Evolutionary conservation across 1,284 basidiomycete genomes (phyloP).

Genomic region (Mycocalia duriaeana): DNA sequence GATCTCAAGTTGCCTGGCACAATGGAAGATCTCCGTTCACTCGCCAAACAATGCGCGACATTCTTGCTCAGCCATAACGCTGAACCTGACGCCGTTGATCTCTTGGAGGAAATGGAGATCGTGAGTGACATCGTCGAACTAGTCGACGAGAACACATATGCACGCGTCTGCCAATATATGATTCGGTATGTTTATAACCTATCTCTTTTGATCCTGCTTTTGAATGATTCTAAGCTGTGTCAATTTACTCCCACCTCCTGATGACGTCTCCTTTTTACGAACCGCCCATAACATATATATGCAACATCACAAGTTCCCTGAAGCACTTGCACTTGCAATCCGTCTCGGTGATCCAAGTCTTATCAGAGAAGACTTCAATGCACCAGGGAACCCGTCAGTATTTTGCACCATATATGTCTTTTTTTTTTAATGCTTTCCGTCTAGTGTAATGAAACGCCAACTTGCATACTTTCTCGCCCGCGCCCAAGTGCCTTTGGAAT

Average conservation of each 20-base stretch:
- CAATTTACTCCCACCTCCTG: constrained; percentile 87
- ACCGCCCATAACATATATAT: constrained; percentile 91
- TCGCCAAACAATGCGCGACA: constrained; percentile 84
- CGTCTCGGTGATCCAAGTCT: constrained; percentile 81
- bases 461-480: constrained; percentile 92
- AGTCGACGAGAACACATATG: constrained; percentile 86
- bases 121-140: constrained; percentile 74
- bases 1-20: constrained; percentile 42
- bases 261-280: constrained; percentile 87
- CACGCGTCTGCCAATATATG: constrained; percentile 97
- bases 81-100: constrained; percentile 96
- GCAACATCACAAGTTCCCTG: constrained; percentile 84
- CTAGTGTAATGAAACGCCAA: constrained; percentile 89
- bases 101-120: constrained; percentile 92
- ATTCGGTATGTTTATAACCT: constrained; percentile 59
- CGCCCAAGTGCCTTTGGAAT: constrained; percentile 87
- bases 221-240: constrained; percentile 35
- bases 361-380: constrained; percentile 81
- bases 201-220: neutral
- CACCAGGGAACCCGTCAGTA: constrained; percentile 79
- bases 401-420: constrained; percentile 2
- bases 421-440: constrained; percentile 1
- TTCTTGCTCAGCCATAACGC: constrained; percentile 95
- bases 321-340: constrained; percentile 87
- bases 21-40: constrained; percentile 68